Conservation (phyloP, 441 rosid species). For the Euphorbia celastroides region DNA sequence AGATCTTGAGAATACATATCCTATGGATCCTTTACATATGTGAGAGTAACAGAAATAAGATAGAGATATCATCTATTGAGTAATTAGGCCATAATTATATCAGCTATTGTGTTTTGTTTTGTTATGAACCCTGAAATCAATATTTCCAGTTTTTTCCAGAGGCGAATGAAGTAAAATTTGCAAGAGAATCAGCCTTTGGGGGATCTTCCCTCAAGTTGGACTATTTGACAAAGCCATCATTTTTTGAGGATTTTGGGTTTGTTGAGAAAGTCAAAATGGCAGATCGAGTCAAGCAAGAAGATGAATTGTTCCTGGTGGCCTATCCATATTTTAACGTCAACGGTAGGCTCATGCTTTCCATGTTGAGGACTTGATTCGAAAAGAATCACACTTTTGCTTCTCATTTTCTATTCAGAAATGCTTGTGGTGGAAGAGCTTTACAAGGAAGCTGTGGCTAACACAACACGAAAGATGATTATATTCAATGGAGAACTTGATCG, state of each 20-base stretch:
- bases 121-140: neutral
- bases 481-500: conserved; percentile 98
- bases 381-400: conserved; percentile 14
- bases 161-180: conserved; percentile 82
- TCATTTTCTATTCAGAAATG: conserved; percentile 59
- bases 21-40: neutral
- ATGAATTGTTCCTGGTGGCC: conserved; percentile 70
- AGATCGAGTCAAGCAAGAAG: conserved; percentile 76
- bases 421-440: conserved; percentile 96
- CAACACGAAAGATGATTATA: conserved; percentile 58
- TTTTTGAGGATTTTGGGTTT: conserved; percentile 85
- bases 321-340: conserved; percentile 94
- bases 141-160: conserved; percentile 80
- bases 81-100: too few relatives aligned
- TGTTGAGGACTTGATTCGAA: conserved; percentile 10
- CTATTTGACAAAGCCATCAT: conserved; percentile 87
- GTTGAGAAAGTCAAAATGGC: conserved; percentile 70
- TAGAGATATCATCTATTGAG: neutral
- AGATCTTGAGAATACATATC: neutral
- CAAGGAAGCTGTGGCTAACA: conserved; percentile 69
- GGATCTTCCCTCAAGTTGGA: conserved; percentile 82
- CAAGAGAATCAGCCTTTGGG: conserved; percentile 59
- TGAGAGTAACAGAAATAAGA: neutral
- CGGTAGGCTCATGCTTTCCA: conserved; percentile 37
- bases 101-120: neutral